These are phyloP conservation scores for Cantharellus cinnabarinus DNA, from an alignment of 768 basidiomycete species.

Conservation along the genomic window DNA sequence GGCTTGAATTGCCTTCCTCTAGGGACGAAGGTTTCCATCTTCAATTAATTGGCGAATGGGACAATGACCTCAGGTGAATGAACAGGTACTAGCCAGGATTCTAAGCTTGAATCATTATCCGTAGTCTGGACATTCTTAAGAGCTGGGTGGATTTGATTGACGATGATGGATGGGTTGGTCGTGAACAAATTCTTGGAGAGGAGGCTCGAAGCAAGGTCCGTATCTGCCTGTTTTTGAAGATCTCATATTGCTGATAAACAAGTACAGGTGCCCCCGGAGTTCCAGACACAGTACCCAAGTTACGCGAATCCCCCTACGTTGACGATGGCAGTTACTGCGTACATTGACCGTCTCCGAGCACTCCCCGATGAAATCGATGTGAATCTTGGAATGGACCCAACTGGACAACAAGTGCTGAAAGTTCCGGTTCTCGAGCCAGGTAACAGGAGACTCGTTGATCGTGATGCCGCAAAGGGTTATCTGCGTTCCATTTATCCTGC, in stretches of 20 bases:
- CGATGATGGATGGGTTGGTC: conserved; percentile 85
- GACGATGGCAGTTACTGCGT: conserved; percentile 80
- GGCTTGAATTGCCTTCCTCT: conserved; percentile 2
- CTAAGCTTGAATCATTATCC: not conserved
- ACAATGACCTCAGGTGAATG: conserved; percentile 59
- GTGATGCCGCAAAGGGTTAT: conserved; percentile 40
- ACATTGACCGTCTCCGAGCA: conserved; percentile 48
- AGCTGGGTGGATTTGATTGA: conserved; percentile 84
- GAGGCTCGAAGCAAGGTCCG: conserved; percentile 82
- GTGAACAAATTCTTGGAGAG: conserved; percentile 91
- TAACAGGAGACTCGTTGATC: conserved; percentile 24
- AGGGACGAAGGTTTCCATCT: conserved; percentile 98
- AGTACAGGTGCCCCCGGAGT: conserved; percentile 60
- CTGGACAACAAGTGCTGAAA: not conserved
- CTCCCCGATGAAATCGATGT: conserved; percentile 11
- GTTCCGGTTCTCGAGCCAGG: not conserved
- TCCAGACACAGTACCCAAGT: conserved; percentile 81
- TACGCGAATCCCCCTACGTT: conserved; percentile 93
- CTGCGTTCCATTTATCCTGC: conserved; percentile 65
- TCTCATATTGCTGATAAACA: not conserved
- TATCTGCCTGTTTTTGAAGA: not conserved
- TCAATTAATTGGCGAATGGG: conserved; percentile 79
- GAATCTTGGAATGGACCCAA: conserved; percentile 29
- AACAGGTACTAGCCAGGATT: not conserved
- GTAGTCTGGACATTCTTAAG: conserved; percentile 69